phyloP scores from a whole-genome alignment of 176 grass and related monocot species.

The Carex parvula region DNA sequence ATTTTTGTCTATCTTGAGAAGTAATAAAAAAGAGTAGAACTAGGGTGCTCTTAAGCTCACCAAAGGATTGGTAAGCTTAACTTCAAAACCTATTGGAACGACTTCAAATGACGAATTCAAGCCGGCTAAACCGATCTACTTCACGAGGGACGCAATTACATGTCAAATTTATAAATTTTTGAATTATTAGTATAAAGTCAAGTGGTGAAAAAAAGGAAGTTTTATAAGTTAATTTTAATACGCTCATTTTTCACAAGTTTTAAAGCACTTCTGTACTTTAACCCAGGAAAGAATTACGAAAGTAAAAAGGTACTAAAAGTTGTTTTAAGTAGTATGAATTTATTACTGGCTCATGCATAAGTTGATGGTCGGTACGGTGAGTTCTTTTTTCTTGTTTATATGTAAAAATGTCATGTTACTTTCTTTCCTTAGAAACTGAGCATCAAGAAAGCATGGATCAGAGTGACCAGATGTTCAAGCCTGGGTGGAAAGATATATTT shows the following conservation, averaged over 20 bases:
- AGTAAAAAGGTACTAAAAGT: background rate
- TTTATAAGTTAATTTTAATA: background rate
- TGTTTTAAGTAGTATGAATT: background rate
- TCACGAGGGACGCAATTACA: too few relatives aligned
- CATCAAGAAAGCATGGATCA: constrained; percentile 71
- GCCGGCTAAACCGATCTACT: too few relatives aligned
- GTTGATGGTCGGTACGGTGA: background rate
- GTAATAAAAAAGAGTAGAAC: background rate
- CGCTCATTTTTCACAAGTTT: background rate
- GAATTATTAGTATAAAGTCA: too few relatives aligned
- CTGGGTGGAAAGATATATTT: constrained; percentile 99
- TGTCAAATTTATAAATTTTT: too few relatives aligned
- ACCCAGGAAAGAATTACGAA: background rate
- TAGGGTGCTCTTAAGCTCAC: too few relatives aligned
- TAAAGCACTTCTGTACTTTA: background rate
- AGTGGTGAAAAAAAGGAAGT: too few relatives aligned
- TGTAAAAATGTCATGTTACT: background rate
- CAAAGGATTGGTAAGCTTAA: too few relatives aligned
- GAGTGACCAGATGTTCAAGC: constrained; percentile 89
- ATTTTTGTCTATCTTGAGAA: background rate
- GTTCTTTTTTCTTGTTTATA: background rate
- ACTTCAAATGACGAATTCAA: too few relatives aligned
- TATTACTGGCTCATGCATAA: background rate
- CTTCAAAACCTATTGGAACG: too few relatives aligned
- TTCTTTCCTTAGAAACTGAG: constrained; percentile 36